These are phyloP conservation scores for Rhizopogon vulgaris DNA, from an alignment of 768 basidiomycete species.

Conservation along the genomic window DNA sequence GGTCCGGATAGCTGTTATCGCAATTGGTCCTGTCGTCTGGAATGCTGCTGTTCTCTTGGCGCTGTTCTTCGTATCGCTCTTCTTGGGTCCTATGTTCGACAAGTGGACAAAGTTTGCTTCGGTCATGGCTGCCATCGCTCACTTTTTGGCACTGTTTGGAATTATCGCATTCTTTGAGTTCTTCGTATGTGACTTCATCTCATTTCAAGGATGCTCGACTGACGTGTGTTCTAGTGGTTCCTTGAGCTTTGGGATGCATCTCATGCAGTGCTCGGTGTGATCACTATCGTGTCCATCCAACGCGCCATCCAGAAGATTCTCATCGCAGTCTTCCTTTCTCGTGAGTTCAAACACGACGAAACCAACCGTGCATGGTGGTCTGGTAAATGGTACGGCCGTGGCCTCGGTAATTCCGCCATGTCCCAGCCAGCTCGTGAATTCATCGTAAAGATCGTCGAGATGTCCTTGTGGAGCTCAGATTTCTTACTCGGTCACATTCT, in stretches of 20 bases:
- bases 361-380: constrained; percentile 99
- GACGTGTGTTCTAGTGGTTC: constrained; percentile 64
- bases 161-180: constrained; percentile 91
- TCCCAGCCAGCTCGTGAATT: constrained; percentile 97
- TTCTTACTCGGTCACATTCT: constrained; percentile 84
- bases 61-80: constrained; percentile 88
- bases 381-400: constrained; percentile 94
- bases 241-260: constrained; percentile 96
- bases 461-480: constrained; percentile 95
- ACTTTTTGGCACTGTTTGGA: constrained; percentile 75
- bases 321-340: constrained; percentile 89
- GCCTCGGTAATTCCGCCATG: constrained; percentile 84
- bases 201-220: constrained; percentile 1
- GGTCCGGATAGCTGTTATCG: constrained; percentile 81
- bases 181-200: constrained; percentile 59
- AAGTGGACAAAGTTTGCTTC: constrained; percentile 85
- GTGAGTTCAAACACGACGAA: constrained; percentile 98
- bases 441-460: constrained; percentile 96
- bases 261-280: constrained; percentile 90
- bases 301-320: constrained; percentile 90
- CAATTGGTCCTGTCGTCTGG: constrained; percentile 92
- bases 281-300: constrained; percentile 85
- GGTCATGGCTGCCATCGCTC: constrained; percentile 89
- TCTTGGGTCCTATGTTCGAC: constrained; percentile 86
- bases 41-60: constrained; percentile 83